These are phyloP conservation scores for Penicillium corylophilum DNA, from an alignment of 2,329 filamentous ascomycete genomes.

Conservation along the genomic window DNA sequence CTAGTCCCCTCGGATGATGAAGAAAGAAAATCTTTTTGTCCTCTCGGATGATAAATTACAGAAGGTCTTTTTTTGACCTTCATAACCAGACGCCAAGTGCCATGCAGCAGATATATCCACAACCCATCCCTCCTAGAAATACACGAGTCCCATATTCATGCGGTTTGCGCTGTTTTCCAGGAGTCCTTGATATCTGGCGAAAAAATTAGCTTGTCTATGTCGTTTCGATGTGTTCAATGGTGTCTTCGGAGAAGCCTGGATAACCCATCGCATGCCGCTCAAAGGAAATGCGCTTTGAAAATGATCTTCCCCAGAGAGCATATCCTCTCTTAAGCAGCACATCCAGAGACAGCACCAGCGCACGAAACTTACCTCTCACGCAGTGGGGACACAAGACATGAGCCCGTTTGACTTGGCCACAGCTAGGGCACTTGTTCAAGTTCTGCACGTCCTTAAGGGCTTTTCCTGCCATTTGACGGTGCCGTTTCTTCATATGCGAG, in stretches of 20 bases:
- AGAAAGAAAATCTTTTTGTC: no score
- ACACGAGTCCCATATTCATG: constrained; percentile 28
- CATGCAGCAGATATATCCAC: constrained; percentile 36
- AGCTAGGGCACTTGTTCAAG: constrained; percentile 85
- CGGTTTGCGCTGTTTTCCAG: constrained; percentile 41
- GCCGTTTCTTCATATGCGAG: constrained; percentile 91
- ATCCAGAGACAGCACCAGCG: background rate
- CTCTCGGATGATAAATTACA: background rate
- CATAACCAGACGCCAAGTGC: constrained; percentile 38
- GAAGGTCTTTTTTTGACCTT: constrained; percentile 9
- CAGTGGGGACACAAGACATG: constrained; percentile 88
- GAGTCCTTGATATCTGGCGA: constrained; percentile 46
- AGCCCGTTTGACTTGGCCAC: constrained; percentile 81
- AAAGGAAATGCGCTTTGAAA: background rate
- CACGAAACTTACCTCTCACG: constrained; percentile 65
- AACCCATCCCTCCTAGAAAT: constrained; percentile 21
- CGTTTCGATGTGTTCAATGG: no score
- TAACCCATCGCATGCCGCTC: background rate
- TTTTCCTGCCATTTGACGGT: constrained; percentile 93
- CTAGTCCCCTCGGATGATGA: background rate
- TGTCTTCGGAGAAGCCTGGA: background rate
- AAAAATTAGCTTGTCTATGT: constrained; percentile 3
- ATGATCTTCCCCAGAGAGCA: background rate
- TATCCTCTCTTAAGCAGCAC: background rate
- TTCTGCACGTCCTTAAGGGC: constrained; percentile 85